Evolutionary conservation across 2,329 filamentous ascomycete genomes (phyloP).

Genomic region (Phaeosphaeria sp.): DNA sequence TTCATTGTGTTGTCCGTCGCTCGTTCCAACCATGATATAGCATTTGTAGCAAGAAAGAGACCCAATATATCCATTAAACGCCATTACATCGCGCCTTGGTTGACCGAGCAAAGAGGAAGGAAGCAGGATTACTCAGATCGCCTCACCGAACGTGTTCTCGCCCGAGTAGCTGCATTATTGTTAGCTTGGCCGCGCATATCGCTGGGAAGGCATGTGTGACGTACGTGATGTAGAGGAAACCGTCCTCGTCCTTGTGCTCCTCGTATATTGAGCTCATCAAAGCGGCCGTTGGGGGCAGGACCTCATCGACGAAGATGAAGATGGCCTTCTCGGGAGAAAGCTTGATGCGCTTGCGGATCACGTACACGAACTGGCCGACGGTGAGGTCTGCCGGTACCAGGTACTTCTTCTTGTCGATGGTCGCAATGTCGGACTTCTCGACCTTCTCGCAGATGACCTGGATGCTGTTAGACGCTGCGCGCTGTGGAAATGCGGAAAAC

Average conservation of each 20-base stretch:
- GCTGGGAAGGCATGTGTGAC: constrained; percentile 36
- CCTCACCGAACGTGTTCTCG: constrained; percentile 93
- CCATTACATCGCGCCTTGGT: constrained; percentile 33
- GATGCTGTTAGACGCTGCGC: constrained; percentile 30
- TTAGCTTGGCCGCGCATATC: constrained; percentile 23
- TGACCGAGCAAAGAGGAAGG: constrained; percentile 24
- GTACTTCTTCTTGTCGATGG: constrained; percentile 99
- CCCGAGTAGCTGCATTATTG: constrained; percentile 75
- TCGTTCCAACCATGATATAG: constrained; percentile 24
- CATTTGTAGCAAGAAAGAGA: constrained; percentile 27
- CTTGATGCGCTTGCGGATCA: constrained; percentile 99
- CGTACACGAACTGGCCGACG: constrained; percentile 99
- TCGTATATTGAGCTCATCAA: constrained; percentile 99
- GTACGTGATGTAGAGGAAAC: constrained; percentile 97
- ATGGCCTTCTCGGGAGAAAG: constrained; percentile 99
- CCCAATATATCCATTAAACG: constrained; percentile 37
- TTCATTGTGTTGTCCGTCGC: constrained; percentile 18
- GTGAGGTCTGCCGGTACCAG: constrained; percentile 96
- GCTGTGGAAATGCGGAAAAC: constrained; percentile 2
- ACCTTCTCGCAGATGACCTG: constrained; percentile 99
- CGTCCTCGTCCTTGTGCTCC: constrained; percentile 90
- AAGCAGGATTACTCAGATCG: constrained; percentile 37
- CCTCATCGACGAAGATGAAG: constrained; percentile 99
- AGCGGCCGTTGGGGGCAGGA: constrained; percentile 92
- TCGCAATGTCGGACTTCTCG: constrained; percentile 98